A percentile compares a stretch with the other conserved stretches of the same genome.
Conservation (phyloP, 164 flowering plant species). For the Vitis cinerea region DNA sequence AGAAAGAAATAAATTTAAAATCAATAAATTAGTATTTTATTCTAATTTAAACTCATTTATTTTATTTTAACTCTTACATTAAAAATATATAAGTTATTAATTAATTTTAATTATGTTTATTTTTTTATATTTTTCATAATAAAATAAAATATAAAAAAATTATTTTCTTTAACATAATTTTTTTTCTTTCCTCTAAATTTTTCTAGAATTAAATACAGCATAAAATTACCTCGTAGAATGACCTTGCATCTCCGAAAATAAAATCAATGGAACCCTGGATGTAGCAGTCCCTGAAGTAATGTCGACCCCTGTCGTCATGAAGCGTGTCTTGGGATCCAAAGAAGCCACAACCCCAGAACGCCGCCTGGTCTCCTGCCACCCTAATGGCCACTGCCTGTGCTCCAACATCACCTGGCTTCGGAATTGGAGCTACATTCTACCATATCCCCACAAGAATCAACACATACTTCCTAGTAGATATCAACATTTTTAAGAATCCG, state of each 20-base stretch:
- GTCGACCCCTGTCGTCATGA: slow-evolving; percentile 89
- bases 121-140: too few species aligned
- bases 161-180: too few species aligned
- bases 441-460: background rate
- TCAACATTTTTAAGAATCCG: background rate
- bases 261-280: slow-evolving; percentile 96
- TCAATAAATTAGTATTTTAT: too few species aligned
- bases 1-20: too few species aligned
- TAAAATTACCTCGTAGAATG: slow-evolving; percentile 67
- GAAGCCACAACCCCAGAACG: slow-evolving; percentile 93
- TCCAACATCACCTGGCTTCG: slow-evolving; percentile 78
- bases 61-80: too few species aligned
- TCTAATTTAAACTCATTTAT: too few species aligned
- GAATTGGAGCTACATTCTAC: slow-evolving; percentile 86
- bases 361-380: slow-evolving; percentile 74
- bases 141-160: too few species aligned
- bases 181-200: too few species aligned
- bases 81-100: too few species aligned
- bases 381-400: slow-evolving; percentile 94
- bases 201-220: background rate
- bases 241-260: slow-evolving; percentile 82
- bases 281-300: slow-evolving; percentile 86
- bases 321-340: slow-evolving; percentile 95
- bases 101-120: too few species aligned
- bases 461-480: background rate